Evolutionary conservation across 345 rosid species (phyloP), one percentile per base, ranked within the genome.

Genomic region (Geranium brycei): DNA sequence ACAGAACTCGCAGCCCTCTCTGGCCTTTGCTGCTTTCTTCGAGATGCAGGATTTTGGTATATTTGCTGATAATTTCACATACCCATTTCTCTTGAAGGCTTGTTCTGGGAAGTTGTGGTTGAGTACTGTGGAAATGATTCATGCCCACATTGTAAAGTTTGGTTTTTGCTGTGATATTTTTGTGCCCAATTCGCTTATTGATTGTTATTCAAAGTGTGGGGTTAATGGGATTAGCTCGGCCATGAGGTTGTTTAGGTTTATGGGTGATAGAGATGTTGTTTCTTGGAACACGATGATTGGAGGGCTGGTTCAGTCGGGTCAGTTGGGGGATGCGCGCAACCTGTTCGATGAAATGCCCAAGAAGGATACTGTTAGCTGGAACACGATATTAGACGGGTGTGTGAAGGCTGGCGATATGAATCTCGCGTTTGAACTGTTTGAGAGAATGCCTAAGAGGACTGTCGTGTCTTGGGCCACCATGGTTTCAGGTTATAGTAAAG

Each of bases 381-480:
- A 91, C 51, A 79, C 87, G 1, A 78, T 91, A 62, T 68, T 89
- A 75, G 98, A 89, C 80, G 98, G 87, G 0, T 84, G 85, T 68
- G 85, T 70, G 2, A 89, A 88, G 77, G 80, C 83, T 17, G 85
- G 85, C 70, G 83, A 85, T 47, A 84, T 85, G 86, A 66, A 72
- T 68, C 64, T 51, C 60, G 95, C 95, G 0, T 91, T 89, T 71
- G 81, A 85, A 11, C 56, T 89, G 75, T 91, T 91, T 19, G 56
- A 80, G 73, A 71, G 62, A 55, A 89, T 89, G 87, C 95, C 95
- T 2, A 80, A 77, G 73, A 86, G 96, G 67, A 87, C 80, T 61
- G 81, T 85, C 28, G 89, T 91, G 17, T 91, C 98, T 15, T 91
- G 98, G 98, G 87, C 96, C 6, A 85, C 91, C 0, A 79, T 89